These are phyloP conservation scores for Candida fluviatilis DNA, from an alignment of 805 yeast genomes.

Conservation along the genomic window DNA sequence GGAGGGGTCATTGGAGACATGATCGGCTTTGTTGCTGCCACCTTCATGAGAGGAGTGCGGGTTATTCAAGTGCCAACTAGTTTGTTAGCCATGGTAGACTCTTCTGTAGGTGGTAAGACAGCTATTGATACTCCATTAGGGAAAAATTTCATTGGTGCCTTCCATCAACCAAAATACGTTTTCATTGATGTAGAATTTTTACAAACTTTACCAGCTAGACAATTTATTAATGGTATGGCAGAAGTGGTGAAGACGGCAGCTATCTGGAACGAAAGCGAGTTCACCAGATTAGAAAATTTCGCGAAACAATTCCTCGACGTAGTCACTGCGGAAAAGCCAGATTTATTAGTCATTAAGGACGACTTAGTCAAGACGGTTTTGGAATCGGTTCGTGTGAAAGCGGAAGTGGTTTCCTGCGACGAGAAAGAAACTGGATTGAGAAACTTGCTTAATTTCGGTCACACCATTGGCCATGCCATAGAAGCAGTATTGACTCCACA, in stretches of 20 bases:
- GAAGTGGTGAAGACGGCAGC: conserved; percentile 98
- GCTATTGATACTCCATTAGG: conserved; percentile 97
- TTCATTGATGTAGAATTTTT: conserved; percentile 85
- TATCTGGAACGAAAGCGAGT: conserved; percentile 91
- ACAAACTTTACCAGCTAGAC: conserved; percentile 85
- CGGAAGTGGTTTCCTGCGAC: conserved; percentile 88
- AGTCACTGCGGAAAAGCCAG: conserved; percentile 40
- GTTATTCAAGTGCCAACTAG: conserved; percentile 94
- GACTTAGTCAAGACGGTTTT: conserved; percentile 75
- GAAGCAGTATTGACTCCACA: conserved; percentile 97
- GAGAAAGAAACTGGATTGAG: conserved; percentile 95
- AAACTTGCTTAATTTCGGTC: conserved; percentile 91
- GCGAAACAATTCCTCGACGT: conserved; percentile 67
- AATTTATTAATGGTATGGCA: conserved; percentile 96
- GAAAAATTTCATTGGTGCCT: conserved; percentile 93
- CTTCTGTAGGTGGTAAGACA: conserved; percentile 97
- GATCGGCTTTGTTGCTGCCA: conserved; percentile 99
- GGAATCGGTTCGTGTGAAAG: conserved; percentile 87
- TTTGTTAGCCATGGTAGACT: conserved; percentile 93
- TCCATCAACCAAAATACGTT: conserved; percentile 92
- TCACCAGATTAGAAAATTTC: conserved; percentile 75
- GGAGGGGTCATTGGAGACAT: conserved; percentile 99
- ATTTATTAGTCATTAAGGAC: conserved; percentile 64
- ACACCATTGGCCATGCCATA: conserved; percentile 95
- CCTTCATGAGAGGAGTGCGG: conserved; percentile 97